Percentiles rank a stretch among this genome's conserved stretches.
phyloP scores from a whole-genome alignment of 495 filamentous ascomycete species.

The Penicillium egyptiacum region DNA sequence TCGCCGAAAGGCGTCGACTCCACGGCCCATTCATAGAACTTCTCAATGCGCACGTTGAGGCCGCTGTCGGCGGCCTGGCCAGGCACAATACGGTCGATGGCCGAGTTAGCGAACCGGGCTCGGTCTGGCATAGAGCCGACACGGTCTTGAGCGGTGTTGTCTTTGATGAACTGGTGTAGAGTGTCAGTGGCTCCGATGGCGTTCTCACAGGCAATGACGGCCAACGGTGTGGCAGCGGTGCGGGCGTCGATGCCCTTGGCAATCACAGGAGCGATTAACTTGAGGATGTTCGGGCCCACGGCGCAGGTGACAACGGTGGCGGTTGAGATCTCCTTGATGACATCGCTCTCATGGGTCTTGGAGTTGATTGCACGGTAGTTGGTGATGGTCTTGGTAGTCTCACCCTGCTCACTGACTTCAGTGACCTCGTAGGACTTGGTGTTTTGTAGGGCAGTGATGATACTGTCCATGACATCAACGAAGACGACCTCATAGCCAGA shows the following conservation, averaged over 20 bases:
- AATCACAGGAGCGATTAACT: constrained; percentile 91
- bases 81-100: constrained; percentile 96
- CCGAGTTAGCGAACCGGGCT: constrained; percentile 89
- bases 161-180: constrained; percentile 76
- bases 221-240: constrained; percentile 66
- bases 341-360: constrained; percentile 73
- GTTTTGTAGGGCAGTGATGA: constrained; percentile 75
- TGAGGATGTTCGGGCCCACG: constrained; percentile 92
- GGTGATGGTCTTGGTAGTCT: constrained; percentile 76
- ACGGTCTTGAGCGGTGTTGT: constrained; percentile 61
- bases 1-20: constrained; percentile 77
- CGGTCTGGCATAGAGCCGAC: constrained; percentile 60
- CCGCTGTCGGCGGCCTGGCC: constrained; percentile 75
- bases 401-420: constrained; percentile 85
- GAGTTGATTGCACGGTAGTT: constrained; percentile 97
- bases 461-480: constrained; percentile 79
- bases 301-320: constrained; percentile 94
- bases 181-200: constrained; percentile 88
- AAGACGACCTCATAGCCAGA: constrained; percentile 87
- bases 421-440: constrained; percentile 82
- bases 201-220: constrained; percentile 97
- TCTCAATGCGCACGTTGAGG: constrained; percentile 91
- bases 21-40: constrained; percentile 98
- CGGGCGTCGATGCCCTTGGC: constrained; percentile 85
- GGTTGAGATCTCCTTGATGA: constrained; percentile 78